Evolutionary conservation across 2,329 filamentous ascomycete species (phyloP), one percentile per base, ranked within the genome.

Genomic region (Ilyonectria destructans): DNA sequence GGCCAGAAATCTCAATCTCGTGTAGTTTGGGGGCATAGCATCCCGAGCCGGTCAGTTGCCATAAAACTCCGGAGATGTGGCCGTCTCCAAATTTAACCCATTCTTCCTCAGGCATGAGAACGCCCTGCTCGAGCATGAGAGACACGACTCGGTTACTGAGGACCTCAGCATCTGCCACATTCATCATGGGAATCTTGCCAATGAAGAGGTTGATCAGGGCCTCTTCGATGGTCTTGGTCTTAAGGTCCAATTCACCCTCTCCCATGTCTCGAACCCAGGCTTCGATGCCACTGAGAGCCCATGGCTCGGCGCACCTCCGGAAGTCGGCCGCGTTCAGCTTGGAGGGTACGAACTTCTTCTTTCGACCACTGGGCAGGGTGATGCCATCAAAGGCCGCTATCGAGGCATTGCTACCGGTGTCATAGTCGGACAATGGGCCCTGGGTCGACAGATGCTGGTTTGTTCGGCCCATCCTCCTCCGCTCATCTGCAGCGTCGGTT

Each of bases 121-220:
- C 93, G 45, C 91, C 92, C 9, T 92, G 90, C 26, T 89, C 87
- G 71, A 96, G 89, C 93, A 99, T 96, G 54, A 91, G 89, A 62
- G 90, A 86, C 2, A 97, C 91, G 0, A 97, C 93, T 46, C 90
- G 90, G 66, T 89, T 88, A 69, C 93, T 94, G 58, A 99, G 85
- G 1, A 91, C 92, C 79, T 99, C 96, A 0, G 96, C 96, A 84
- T 99, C 97, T 6, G 96, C 95, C 48, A 96, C 96, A 75, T 99
- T 98, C 94, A 99, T 98, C 0, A 95, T 99, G 0, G 96, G 95
- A 1, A 99, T 95, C 81, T 98, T 98, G 82, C 93, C 89, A 2
- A 94, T 97, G 80, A 99, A 98, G 7, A 99, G 85, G 33, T 91
- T 93, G 48, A 97, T 91, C 48, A 99, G 86, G 2, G 94, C 95